Evolutionary conservation across 441 rosid genomes (phyloP).

Genomic region (Erodium texanum): DNA sequence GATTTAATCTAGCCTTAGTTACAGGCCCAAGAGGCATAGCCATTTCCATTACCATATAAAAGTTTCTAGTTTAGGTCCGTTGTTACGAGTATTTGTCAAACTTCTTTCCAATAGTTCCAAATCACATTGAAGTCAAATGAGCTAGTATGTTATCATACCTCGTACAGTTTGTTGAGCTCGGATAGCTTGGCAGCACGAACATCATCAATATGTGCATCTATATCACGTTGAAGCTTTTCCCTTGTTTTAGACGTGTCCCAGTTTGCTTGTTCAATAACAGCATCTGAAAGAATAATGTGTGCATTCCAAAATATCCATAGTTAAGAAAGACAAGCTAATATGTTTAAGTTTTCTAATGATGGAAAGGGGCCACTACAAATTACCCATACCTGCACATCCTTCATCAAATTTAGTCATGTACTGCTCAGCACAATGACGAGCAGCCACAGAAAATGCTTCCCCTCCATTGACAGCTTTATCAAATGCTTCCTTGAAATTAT

Average conservation of each 20-base stretch:
- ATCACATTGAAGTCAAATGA: neutral
- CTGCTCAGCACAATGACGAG: constrained; percentile 8
- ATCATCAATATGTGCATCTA: constrained; percentile 68
- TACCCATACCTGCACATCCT: constrained; percentile 16
- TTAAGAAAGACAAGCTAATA: constrained; percentile 2
- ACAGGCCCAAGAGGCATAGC: neutral
- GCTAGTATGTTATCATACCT: constrained; percentile 37
- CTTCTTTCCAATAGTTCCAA: neutral
- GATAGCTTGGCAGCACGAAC: constrained; percentile 69
- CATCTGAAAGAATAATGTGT: constrained; percentile 39
- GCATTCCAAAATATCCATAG: constrained; percentile 3
- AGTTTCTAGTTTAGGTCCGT: neutral
- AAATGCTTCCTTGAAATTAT: constrained; percentile 20
- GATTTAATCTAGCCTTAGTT: neutral
- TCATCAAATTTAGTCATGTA: constrained; percentile 18
- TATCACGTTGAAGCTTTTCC: constrained; percentile 63
- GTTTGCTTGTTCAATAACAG: constrained; percentile 65
- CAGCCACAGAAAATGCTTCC: constrained; percentile 18
- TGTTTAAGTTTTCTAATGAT: neutral
- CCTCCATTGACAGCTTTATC: constrained; percentile 18
- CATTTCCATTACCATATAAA: neutral
- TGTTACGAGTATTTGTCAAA: neutral
- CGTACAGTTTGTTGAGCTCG: constrained; percentile 50
- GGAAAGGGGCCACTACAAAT: neutral
- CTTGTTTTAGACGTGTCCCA: constrained; percentile 69